Evolutionary conservation across 139 green algal species (phyloP).

Genomic region (Asterochloris sp.): DNA sequence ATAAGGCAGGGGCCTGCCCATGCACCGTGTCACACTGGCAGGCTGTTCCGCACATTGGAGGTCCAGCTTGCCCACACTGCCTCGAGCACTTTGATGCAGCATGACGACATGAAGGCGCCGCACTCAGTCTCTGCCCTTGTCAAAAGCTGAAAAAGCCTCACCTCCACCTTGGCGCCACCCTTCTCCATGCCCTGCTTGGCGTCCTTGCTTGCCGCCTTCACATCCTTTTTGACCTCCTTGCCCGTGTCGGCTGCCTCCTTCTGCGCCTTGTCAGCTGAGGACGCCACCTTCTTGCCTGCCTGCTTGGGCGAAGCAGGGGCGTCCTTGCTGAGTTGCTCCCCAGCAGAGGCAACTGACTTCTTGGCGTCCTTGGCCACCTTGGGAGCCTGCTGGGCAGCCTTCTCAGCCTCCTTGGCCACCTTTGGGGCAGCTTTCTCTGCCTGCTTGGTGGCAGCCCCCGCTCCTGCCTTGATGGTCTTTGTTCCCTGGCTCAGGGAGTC

Average conservation of each 20-base stretch:
- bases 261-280: slow-evolving; percentile 6
- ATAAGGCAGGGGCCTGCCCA: no score
- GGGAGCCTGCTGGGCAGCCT: background rate
- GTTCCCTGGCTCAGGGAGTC: background rate
- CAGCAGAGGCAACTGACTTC: background rate
- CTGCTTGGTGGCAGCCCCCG: background rate
- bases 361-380: background rate
- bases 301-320: background rate
- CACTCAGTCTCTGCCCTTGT: background rate
- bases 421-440: background rate
- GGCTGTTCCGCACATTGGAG: no score
- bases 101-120: no score
- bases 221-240: slow-evolving; percentile 6
- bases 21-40: no score
- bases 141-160: background rate
- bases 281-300: background rate
- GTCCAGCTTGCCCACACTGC: no score
- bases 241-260: background rate
- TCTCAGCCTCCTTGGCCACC: background rate
- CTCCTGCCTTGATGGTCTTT: background rate
- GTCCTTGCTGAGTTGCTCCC: slow-evolving; percentile 1
- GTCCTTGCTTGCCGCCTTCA: background rate
- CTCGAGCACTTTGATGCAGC: no score
- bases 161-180: background rate
- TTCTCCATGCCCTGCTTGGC: background rate